Evolutionary conservation across 305 asterid species (phyloP).

Genomic region (Fraxinus angustifolia): DNA sequence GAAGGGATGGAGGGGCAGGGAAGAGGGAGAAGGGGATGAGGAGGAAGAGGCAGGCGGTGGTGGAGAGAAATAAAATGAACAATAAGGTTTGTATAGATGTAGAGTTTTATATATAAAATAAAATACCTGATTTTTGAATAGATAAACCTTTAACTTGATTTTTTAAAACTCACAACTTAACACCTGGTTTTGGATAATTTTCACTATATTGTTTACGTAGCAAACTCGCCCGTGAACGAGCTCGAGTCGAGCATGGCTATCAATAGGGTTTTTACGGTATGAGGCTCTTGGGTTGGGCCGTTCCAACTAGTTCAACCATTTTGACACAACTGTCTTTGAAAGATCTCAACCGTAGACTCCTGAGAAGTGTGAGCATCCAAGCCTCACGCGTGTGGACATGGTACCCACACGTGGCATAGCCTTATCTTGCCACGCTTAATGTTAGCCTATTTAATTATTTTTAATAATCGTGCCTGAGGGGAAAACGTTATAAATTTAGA

Average conservation of each 20-base stretch:
- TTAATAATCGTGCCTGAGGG: background rate
- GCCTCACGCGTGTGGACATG: background rate
- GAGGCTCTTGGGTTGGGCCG: background rate
- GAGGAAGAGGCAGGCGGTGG: too few species aligned
- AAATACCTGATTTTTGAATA: too few species aligned
- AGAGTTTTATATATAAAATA: too few species aligned
- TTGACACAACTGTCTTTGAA: background rate
- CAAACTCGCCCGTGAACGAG: too few species aligned
- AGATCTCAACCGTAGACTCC: background rate
- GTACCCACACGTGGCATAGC: slow-evolving; percentile 7
- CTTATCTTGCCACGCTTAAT: slow-evolving; percentile 2
- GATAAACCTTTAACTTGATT: too few species aligned
- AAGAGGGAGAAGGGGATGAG: too few species aligned
- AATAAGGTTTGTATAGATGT: too few species aligned
- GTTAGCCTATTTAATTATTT: background rate
- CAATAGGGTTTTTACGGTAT: background rate
- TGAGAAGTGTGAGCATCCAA: background rate
- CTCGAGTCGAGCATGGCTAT: background rate
- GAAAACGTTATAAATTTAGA: background rate
- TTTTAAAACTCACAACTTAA: too few species aligned
- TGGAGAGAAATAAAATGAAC: too few species aligned
- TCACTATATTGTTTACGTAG: too few species aligned
- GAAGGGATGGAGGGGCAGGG: too few species aligned
- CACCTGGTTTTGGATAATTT: too few species aligned
- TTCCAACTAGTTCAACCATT: background rate